Evolutionary conservation across 768 basidiomycete species (phyloP), one percentile per base, ranked within the genome.

Genomic region (Austroboletus festivus): DNA sequence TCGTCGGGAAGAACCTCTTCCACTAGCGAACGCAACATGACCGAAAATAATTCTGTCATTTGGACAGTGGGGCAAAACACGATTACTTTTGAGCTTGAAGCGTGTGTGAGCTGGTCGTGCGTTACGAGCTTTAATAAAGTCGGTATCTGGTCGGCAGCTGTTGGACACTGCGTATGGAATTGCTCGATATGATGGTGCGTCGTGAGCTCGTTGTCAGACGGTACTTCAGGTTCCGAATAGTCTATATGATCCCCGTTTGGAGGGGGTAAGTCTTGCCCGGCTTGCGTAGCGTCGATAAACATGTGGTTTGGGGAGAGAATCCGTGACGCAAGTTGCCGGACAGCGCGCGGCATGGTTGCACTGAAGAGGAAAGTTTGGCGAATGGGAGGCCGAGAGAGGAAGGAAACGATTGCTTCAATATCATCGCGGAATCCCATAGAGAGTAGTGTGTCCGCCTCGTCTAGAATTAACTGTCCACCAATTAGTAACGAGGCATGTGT

Each of bases 291-390:
- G 67, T 94, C 81, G 62, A 96, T 80, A 67, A 83, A 89, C 37
- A 65, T 61, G 65, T 91, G 82, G 48, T 83, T 78, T 26, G 69
- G 68, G 20, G 81, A 71, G 12, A 95, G 69, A 19, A 79, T 74
- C 18, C 73, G 67, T 4, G 75, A 71, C 1, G 90, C 86, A 48
- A 94, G 74, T 59, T 87, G 79, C 37, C 79, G 81, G 52, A 96
- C 85, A 4, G 76, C 75, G 4, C 66, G 73, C 1, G 88, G 85
- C 30, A 94, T 82, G 3, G 92, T 94, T 20, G 93, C 93, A 13
- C 89, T 91, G 70, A 95, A 93, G 47, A 97, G 74, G 71, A 95
- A 85, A 0, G 93, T 95, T 62, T 94, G 93, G n/a, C 92, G 82
- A 45, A 80, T 63, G 0, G 84, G 79, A 1, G 69, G 58, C 18